These are phyloP conservation scores for Boletus subcaerulescens DNA, from an alignment of 768 basidiomycete genomes.

Conservation along the genomic window DNA sequence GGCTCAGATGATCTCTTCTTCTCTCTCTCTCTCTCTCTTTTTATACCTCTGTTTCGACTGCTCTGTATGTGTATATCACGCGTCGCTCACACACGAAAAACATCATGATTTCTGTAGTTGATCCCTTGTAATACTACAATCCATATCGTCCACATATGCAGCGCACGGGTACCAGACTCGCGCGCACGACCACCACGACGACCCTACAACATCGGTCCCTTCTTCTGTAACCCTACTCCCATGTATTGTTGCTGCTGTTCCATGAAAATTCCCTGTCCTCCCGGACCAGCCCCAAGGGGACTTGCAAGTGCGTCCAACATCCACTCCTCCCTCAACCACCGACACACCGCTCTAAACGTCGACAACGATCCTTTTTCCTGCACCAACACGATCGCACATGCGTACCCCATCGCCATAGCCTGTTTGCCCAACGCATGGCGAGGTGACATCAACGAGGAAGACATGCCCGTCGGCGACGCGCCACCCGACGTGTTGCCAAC, in stretches of 20 bases:
- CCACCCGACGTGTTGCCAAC: no score
- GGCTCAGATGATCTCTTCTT: no score
- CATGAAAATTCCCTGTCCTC: constrained; percentile 38
- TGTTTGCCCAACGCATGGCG: constrained; percentile 29
- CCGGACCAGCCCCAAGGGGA: constrained; percentile 19
- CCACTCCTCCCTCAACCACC: constrained; percentile 70
- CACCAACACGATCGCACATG: constrained; percentile 71
- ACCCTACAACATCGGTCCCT: constrained; percentile 28
- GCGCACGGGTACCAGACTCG: constrained; percentile 8
- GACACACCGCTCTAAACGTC: constrained; percentile 77
- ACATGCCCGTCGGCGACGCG: constrained; percentile 21
- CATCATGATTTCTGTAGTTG: no score
- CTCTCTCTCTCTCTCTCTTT: no score
- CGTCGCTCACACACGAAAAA: no score
- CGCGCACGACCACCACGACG: background rate
- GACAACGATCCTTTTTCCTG: constrained; percentile 91
- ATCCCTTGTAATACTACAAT: no score
- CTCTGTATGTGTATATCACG: no score
- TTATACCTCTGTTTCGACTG: no score
- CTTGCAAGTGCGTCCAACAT: constrained; percentile 37
- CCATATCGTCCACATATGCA: background rate
- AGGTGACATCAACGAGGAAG: constrained; percentile 25
- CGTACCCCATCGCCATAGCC: constrained; percentile 31
- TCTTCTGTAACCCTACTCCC: constrained; percentile 15
- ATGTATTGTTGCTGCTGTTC: constrained; percentile 34